A percentile compares a stretch with the other conserved stretches of the same genome.
phyloP scores from a whole-genome alignment of 805 yeast genomes.

The Saturnispora kantuleensis region DNA sequence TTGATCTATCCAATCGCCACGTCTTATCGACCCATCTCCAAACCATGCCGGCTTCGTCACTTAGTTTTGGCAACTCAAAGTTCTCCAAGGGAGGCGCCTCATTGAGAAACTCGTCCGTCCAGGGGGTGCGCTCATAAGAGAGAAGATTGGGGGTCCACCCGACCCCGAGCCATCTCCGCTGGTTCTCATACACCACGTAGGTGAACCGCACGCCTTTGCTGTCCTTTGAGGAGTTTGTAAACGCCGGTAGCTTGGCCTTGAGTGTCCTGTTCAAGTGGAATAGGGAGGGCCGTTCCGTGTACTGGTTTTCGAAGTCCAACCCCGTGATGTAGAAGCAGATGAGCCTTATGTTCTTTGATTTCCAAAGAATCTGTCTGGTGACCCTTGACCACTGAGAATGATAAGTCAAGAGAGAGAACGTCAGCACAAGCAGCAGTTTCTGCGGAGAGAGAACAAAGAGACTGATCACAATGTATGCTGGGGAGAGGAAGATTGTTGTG shows the following conservation, averaged over 20 bases:
- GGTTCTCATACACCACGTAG: slow-evolving; percentile 87
- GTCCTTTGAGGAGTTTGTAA: slow-evolving; percentile 10
- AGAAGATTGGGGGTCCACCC: slow-evolving; percentile 94
- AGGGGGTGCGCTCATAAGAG: slow-evolving; percentile 87
- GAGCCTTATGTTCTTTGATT: slow-evolving; percentile 59
- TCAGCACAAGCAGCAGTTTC: slow-evolving; percentile 46
- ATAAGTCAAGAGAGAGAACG: slow-evolving; percentile 60
- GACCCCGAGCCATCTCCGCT: slow-evolving; percentile 93
- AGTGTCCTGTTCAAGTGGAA: slow-evolving; percentile 44
- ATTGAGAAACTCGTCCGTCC: slow-evolving; percentile 94
- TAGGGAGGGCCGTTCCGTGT: slow-evolving; percentile 28
- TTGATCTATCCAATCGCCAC: slow-evolving; percentile 85
- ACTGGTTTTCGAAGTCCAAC: slow-evolving; percentile 48
- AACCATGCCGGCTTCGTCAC: slow-evolving; percentile 40
- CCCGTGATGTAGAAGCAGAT: slow-evolving; percentile 80
- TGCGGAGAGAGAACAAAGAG: slow-evolving; percentile 65
- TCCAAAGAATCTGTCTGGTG: slow-evolving; percentile 79
- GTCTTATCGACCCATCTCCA: slow-evolving; percentile 96
- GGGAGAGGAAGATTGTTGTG: slow-evolving; percentile 80
- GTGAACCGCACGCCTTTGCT: slow-evolving; percentile 62
- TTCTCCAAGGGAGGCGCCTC: slow-evolving; percentile 69
- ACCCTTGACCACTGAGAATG: slow-evolving; percentile 83
- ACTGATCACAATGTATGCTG: slow-evolving; percentile 65
- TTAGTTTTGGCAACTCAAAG: slow-evolving; percentile 73
- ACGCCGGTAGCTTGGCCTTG: slow-evolving; percentile 12